These are phyloP conservation scores for Apiospora arundinis DNA, from an alignment of 2,329 filamentous ascomycete species.

Conservation along the genomic window DNA sequence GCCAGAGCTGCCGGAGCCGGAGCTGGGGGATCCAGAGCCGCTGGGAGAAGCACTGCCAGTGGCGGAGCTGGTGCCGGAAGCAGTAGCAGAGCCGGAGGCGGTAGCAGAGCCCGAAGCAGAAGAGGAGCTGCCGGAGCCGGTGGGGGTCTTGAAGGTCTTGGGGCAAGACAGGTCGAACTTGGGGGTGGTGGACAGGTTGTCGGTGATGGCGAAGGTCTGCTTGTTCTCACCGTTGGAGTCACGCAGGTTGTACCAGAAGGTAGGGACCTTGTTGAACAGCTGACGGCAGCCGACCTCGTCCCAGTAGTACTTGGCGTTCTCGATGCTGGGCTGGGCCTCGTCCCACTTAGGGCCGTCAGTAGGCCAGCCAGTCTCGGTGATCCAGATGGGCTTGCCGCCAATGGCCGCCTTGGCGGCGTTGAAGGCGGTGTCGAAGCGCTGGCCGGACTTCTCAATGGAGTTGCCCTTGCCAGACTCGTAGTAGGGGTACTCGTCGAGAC, in stretches of 20 bases:
- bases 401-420: conserved; percentile 52
- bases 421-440: conserved; percentile 60
- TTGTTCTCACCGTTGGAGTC: conserved; percentile 66
- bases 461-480: conserved; percentile 65
- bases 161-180: conserved; percentile 62
- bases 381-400: conserved; percentile 61
- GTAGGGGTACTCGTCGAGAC: conserved; percentile 71
- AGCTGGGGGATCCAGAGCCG: conserved; percentile 25
- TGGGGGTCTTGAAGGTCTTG: conserved; percentile 46
- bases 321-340: conserved; percentile 58
- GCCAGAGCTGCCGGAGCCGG: conserved; percentile 26
- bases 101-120: conserved; percentile 30
- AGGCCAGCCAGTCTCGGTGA: conserved; percentile 73
- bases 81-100: conserved; percentile 28
- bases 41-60: conserved; percentile 21
- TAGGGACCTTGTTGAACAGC: conserved; percentile 61
- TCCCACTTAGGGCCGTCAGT: conserved; percentile 59
- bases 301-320: conserved; percentile 71
- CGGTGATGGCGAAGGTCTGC: conserved; percentile 63
- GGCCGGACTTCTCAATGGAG: conserved; percentile 59
- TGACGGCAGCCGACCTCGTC: conserved; percentile 63
- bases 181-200: conserved; percentile 57
- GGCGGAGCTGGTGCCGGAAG: conserved; percentile 28
- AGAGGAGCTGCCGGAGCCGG: conserved; percentile 31
- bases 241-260: conserved; percentile 68